Percentiles rank a stretch among this genome's conserved stretches.
Conservation (phyloP, 768 basidiomycete genomes). For the Saitozyma podzolica region DNA sequence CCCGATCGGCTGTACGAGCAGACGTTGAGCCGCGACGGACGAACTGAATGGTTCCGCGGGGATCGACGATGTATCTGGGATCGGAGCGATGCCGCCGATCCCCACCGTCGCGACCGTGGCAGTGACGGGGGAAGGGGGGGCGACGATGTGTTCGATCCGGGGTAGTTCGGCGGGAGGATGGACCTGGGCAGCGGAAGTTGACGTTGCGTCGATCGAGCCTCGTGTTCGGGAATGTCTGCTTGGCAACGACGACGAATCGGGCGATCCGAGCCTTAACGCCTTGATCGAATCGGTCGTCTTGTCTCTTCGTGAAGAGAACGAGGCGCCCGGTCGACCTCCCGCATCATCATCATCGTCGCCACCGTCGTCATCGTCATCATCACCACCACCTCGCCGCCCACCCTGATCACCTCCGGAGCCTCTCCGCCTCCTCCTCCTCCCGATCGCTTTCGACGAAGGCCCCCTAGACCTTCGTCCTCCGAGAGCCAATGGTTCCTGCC, state of each 20-base stretch:
- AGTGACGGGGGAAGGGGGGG: conserved; percentile 13
- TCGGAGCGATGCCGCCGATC: no score
- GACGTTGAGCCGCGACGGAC: no score
- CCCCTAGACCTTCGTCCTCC: conserved; percentile 44
- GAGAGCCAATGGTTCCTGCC: conserved; percentile 46
- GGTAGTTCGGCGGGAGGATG: conserved; percentile 8
- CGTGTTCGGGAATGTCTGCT: neutral
- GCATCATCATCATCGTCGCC: conserved; percentile 1
- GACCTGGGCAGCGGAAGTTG: no score
- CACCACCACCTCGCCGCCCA: no score
- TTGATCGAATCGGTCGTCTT: no score
- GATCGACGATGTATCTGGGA: no score
- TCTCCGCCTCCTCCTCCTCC: conserved; percentile 18
- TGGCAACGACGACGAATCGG: neutral
- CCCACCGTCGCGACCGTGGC: neutral
- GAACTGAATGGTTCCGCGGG: no score
- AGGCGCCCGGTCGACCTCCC: no score
- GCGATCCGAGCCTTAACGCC: no score
- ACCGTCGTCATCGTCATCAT: conserved; percentile 1
- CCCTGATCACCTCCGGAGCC: conserved; percentile 2
- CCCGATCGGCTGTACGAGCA: neutral
- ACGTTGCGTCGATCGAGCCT: no score
- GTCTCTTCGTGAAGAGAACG: no score
- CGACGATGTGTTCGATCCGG: conserved; percentile 16
- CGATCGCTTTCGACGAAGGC: conserved; percentile 8